Conservation (phyloP, 2,329 filamentous ascomycete species). For the Ophiostoma perfectum region DNA sequence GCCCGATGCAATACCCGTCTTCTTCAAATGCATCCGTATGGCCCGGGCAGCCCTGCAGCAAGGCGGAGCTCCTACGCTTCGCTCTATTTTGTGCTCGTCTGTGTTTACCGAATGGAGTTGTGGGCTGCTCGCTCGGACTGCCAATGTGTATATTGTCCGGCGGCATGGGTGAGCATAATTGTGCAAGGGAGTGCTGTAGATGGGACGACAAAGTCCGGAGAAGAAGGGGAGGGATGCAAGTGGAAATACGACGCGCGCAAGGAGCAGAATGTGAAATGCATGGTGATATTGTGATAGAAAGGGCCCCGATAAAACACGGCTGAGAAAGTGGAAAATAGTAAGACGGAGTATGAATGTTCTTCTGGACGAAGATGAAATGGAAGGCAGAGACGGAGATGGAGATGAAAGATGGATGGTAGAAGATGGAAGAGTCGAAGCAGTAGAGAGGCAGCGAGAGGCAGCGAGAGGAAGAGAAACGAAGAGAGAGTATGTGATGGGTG, state of each 20-base stretch:
- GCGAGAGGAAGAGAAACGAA: neutral
- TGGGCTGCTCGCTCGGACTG: neutral
- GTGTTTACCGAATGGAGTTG: neutral
- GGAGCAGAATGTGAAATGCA: neutral
- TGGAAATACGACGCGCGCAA: constrained; percentile 10
- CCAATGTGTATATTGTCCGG: neutral
- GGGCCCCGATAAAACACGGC: constrained; percentile 9
- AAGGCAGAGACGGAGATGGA: neutral
- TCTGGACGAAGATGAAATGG: neutral
- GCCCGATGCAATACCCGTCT: too few species aligned
- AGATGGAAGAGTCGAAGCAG: too few species aligned
- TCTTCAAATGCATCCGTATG: too few species aligned
- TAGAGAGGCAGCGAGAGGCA: neutral
- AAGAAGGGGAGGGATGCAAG: neutral
- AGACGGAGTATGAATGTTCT: neutral
- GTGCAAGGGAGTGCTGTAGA: neutral
- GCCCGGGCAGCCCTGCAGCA: too few species aligned
- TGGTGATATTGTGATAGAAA: neutral
- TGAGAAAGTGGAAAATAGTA: neutral
- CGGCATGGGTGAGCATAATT: neutral
- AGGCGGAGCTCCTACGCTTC: too few species aligned
- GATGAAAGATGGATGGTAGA: neutral
- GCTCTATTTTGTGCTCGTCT: too few species aligned
- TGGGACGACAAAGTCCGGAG: constrained; percentile 5
- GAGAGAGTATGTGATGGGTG: neutral